Evolutionary conservation across 1,139 yeast species (phyloP).

Genomic region (Arxiozyma telluris): DNA sequence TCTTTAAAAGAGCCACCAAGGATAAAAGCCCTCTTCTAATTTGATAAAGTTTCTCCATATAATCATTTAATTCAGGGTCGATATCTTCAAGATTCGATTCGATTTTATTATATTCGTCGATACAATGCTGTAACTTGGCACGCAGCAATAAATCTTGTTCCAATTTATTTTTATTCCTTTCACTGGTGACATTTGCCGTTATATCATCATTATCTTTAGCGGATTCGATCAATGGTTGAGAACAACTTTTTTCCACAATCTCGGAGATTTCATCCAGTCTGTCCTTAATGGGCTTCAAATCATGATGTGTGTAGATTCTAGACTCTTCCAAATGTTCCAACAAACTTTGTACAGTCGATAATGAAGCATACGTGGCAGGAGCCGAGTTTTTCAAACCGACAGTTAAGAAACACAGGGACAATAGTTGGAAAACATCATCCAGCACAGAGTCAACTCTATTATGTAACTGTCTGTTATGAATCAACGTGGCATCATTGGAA

Average conservation of each 20-base stretch:
- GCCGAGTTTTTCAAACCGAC: constrained; percentile 86
- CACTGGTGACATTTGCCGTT: constrained; percentile 20
- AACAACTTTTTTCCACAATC: constrained; percentile 45
- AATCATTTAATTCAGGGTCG: constrained; percentile 45
- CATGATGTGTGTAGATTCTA: constrained; percentile 74
- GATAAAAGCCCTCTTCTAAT: constrained; percentile 47
- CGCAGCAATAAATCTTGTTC: constrained; percentile 53
- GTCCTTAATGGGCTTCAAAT: constrained; percentile 63
- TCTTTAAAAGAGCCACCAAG: constrained; percentile 35
- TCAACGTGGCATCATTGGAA: constrained; percentile 20
- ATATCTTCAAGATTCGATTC: constrained; percentile 47
- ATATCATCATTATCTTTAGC: constrained; percentile 20
- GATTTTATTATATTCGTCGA: constrained; percentile 44
- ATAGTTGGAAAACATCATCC: constrained; percentile 81
- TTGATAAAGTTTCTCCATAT: constrained; percentile 45
- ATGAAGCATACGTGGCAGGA: constrained; percentile 86
- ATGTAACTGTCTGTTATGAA: constrained; percentile 23
- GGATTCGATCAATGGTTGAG: constrained; percentile 27
- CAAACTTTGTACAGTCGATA: constrained; percentile 74
- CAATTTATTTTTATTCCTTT: constrained; percentile 31
- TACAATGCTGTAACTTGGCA: constrained; percentile 51
- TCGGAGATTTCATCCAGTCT: constrained; percentile 59
- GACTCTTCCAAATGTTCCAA: constrained; percentile 75
- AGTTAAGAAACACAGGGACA: constrained; percentile 78
- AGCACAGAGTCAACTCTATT: constrained; percentile 58